These are phyloP conservation scores for Aspergillus nanangensis DNA, from an alignment of 495 filamentous ascomycete species.

Conservation along the genomic window DNA sequence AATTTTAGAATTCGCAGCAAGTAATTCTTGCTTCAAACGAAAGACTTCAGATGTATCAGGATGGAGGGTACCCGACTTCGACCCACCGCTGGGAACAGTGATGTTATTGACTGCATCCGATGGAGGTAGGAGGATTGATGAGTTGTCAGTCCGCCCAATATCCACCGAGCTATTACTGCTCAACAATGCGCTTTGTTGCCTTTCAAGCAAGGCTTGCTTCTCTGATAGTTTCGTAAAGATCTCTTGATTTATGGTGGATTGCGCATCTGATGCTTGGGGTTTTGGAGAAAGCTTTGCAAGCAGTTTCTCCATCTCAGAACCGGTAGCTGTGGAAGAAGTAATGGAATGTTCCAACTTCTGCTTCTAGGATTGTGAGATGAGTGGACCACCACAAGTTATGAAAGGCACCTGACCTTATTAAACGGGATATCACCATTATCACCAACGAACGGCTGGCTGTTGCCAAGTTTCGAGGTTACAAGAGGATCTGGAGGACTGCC, in stretches of 20 bases:
- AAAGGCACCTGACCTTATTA: conserved; percentile 31
- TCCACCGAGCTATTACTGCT: too few relatives aligned
- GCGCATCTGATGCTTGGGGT: conserved; percentile 13
- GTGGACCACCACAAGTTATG: not conserved
- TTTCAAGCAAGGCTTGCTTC: conserved; percentile 54
- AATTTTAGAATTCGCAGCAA: conserved; percentile 74
- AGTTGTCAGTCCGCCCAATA: too few relatives aligned
- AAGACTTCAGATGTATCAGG: conserved; percentile 44
- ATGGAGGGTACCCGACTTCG: conserved; percentile 15
- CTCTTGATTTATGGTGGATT: conserved; percentile 17
- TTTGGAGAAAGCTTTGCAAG: conserved; percentile 32
- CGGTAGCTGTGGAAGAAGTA: conserved; percentile 15
- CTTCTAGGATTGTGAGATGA: conserved; percentile 47
- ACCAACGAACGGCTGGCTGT: conserved; percentile 19
- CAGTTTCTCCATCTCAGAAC: conserved; percentile 36
- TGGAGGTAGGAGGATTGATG: conserved; percentile 53
- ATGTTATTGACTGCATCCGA: conserved; percentile 45
- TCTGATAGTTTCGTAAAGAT: conserved; percentile 62
- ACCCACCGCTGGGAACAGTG: conserved; percentile 21
- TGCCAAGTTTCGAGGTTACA: conserved; percentile 37
- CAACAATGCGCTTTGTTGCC: conserved; percentile 48
- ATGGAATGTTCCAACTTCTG: conserved; percentile 43
- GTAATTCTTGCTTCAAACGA: conserved; percentile 67
- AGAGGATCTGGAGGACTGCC: conserved; percentile 29
- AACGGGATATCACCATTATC: conserved; percentile 19